A percentile compares a stretch with the other conserved stretches of the same genome.
Evolutionary conservation across 139 green algal species (phyloP).

Genomic region (Desmodesmus armatus): DNA sequence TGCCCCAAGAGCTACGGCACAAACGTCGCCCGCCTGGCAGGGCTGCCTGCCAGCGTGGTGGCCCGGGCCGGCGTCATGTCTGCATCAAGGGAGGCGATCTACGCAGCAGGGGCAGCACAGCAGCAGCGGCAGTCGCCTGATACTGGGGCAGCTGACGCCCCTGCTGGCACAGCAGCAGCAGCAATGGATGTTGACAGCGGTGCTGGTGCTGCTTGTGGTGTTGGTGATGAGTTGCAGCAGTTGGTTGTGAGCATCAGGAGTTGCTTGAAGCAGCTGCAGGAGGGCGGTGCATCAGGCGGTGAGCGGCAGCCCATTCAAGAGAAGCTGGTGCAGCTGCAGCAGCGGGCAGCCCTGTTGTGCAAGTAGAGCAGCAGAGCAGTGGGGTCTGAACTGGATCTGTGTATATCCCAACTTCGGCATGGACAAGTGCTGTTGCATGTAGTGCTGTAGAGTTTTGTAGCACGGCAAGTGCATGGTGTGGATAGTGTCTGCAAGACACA

Average conservation of each 20-base stretch:
- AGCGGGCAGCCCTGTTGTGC: not conserved
- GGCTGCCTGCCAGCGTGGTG: constrained; percentile 83
- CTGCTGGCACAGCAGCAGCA: not conserved
- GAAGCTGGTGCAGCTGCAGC: constrained; percentile 13
- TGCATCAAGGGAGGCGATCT: constrained; percentile 4
- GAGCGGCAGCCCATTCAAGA: not conserved
- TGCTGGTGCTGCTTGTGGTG: no score
- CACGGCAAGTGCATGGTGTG: no score
- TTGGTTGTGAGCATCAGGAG: not conserved
- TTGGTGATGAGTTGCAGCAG: not conserved
- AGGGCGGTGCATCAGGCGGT: not conserved
- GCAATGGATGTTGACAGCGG: not conserved
- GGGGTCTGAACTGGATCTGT: no score
- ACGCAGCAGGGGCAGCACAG: not conserved
- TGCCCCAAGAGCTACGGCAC: constrained; percentile 96
- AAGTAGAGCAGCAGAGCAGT: no score
- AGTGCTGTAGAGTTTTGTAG: no score
- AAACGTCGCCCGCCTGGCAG: constrained; percentile 95
- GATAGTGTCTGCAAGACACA: no score
- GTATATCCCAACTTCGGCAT: no score
- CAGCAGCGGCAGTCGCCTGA: not conserved
- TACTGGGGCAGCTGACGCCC: not conserved
- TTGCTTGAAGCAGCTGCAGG: not conserved
- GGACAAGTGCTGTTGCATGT: no score
- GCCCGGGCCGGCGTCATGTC: constrained; percentile 51